These are phyloP conservation scores for Cystobasidiaceae sp. DNA, from an alignment of 1,284 basidiomycete species.

Conservation along the genomic window DNA sequence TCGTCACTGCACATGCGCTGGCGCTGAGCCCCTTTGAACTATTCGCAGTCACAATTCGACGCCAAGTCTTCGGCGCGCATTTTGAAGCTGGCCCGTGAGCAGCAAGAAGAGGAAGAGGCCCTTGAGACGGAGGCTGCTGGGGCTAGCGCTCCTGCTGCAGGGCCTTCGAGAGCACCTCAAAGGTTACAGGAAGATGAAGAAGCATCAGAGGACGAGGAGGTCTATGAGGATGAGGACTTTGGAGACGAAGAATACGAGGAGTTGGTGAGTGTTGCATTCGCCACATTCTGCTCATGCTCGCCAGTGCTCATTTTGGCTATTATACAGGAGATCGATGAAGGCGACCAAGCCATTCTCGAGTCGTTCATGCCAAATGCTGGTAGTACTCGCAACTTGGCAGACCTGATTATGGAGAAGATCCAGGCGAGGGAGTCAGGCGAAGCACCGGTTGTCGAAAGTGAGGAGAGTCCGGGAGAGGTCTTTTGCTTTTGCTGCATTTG, in stretches of 20 bases:
- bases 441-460: neutral
- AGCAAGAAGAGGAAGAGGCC: conserved; percentile 72
- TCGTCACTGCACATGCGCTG: neutral
- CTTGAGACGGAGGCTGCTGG: neutral
- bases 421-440: conserved; percentile 52
- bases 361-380: conserved; percentile 58
- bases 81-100: conserved; percentile 83
- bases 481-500: neutral
- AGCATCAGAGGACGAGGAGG: conserved; percentile 47
- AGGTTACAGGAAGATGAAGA: conserved; percentile 46
- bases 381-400: conserved; percentile 79
- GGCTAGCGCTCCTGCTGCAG: neutral
- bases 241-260: conserved; percentile 54
- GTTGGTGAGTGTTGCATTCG: conserved; percentile 48
- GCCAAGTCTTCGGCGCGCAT: conserved; percentile 83
- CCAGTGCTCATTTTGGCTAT: no score
- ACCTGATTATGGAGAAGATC: conserved; percentile 92
- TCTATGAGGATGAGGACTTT: conserved; percentile 46
- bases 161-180: conserved; percentile 12
- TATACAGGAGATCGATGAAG: conserved; percentile 76
- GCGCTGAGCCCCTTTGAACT: neutral
- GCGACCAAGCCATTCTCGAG: conserved; percentile 77
- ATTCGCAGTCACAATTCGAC: conserved; percentile 63
- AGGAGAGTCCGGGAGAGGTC: neutral
- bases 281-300: neutral